Evolutionary conservation across 306 rosid species (phyloP).

Genomic region (Cucurbita moschata): DNA sequence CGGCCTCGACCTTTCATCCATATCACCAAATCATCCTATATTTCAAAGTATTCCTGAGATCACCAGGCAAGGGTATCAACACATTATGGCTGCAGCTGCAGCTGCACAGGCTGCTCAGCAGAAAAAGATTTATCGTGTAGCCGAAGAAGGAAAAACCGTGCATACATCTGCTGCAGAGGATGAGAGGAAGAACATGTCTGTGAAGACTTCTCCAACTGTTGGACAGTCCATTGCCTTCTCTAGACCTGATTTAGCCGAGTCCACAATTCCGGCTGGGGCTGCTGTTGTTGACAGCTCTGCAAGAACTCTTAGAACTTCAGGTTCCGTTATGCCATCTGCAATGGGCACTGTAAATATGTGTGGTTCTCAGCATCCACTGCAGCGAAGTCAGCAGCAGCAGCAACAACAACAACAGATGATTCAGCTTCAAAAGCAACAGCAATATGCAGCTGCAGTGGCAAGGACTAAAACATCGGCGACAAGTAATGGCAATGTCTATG

Average conservation of each 20-base stretch:
- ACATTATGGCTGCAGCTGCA: constrained; percentile 40
- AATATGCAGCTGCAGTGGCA: constrained; percentile 28
- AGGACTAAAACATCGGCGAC: constrained; percentile 46
- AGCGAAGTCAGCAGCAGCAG: constrained; percentile 34
- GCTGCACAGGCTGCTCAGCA: constrained; percentile 50
- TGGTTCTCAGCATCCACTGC: constrained; percentile 53
- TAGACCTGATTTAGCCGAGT: constrained; percentile 51
- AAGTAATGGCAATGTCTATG: constrained; percentile 53
- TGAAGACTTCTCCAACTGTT: constrained; percentile 32
- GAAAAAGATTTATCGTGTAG: constrained; percentile 40
- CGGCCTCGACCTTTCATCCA: constrained; percentile 56
- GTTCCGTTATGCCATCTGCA: constrained; percentile 38
- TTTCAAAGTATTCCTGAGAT: constrained; percentile 30
- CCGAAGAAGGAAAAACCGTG: constrained; percentile 50
- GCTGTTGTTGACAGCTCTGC: constrained; percentile 67
- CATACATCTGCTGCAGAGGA: constrained; percentile 52
- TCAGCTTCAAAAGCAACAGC: constrained; percentile 59
- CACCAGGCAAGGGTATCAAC: constrained; percentile 24
- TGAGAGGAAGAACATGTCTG: constrained; percentile 44
- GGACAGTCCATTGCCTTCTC: constrained; percentile 84
- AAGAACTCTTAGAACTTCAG: constrained; percentile 33
- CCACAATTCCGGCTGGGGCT: constrained; percentile 34
- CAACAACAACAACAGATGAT: constrained; percentile 30
- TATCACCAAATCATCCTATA: constrained; percentile 50
- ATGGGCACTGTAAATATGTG: constrained; percentile 23